A percentile compares a stretch with the other conserved stretches of the same genome.
phyloP scores from a whole-genome alignment of 129 eudicot species.

The Escallonia rubra region DNA sequence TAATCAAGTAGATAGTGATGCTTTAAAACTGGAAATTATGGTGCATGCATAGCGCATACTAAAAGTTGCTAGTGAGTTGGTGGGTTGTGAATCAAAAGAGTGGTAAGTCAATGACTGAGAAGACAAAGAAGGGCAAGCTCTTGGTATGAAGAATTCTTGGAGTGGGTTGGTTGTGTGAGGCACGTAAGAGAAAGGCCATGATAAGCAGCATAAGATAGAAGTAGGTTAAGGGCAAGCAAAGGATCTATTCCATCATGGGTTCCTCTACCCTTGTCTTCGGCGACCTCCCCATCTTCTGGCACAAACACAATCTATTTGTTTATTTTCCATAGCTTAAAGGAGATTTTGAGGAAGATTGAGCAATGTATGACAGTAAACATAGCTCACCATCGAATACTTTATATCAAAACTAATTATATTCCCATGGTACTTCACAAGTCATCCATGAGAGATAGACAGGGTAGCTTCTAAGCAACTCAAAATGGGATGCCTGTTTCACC shows the following conservation, averaged over 20 bases:
- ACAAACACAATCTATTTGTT: neutral
- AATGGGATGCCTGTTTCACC: constrained; percentile 44
- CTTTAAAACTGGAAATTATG: too few species aligned
- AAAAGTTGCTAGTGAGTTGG: too few species aligned
- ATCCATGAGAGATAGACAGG: constrained; percentile 10
- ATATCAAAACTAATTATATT: too few species aligned
- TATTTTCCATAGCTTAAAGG: too few species aligned
- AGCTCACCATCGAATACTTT: too few species aligned
- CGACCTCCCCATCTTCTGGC: neutral
- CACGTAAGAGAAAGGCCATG: constrained; percentile 12
- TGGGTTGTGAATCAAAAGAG: too few species aligned
- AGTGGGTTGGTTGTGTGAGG: constrained; percentile 10
- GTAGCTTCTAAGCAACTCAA: constrained; percentile 54
- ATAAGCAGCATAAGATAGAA: too few species aligned
- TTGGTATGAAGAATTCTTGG: constrained; percentile 10
- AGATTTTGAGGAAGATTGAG: too few species aligned
- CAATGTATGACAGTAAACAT: too few species aligned
- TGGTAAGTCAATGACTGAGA: neutral
- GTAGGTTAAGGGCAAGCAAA: neutral
- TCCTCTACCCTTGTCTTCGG: neutral
- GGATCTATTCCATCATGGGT: neutral
- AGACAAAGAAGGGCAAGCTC: constrained; percentile 6
- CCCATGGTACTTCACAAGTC: constrained; percentile 32
- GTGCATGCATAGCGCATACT: too few species aligned
- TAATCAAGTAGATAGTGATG: too few species aligned